phyloP scores from a whole-genome alignment of 495 filamentous ascomycete species.

The Penicillium ucsense region DNA sequence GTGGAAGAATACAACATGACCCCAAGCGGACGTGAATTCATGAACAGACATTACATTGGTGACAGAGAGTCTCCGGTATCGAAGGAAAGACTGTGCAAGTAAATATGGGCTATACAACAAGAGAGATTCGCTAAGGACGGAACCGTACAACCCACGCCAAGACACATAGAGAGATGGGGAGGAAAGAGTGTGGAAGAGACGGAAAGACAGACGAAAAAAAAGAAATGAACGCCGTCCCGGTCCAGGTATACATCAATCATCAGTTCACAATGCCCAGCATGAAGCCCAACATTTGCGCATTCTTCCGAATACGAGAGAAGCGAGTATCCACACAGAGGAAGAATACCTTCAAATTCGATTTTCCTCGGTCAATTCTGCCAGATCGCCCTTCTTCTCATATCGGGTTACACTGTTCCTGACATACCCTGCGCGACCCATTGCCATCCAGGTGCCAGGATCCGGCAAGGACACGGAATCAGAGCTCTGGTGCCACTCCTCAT shows the following conservation, averaged over 20 bases:
- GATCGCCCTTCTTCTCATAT: slow-evolving; percentile 22
- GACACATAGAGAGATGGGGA: not conserved
- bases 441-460: slow-evolving; percentile 4
- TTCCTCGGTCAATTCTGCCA: slow-evolving; percentile 24
- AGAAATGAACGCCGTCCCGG: not conserved
- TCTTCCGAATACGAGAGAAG: not conserved
- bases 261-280: not conserved
- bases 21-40: too few species aligned
- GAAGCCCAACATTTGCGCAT: not conserved
- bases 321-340: too few species aligned
- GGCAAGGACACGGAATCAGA: slow-evolving; percentile 9
- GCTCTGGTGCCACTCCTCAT: not conserved
- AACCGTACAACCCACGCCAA: too few species aligned
- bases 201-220: slow-evolving; percentile 1
- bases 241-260: slow-evolving; percentile 1
- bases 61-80: too few species aligned
- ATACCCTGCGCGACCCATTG: slow-evolving; percentile 14
- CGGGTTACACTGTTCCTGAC: slow-evolving; percentile 15
- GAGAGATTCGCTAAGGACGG: too few species aligned
- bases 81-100: too few species aligned
- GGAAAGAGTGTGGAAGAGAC: not conserved
- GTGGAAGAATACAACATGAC: too few species aligned
- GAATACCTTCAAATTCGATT: not conserved
- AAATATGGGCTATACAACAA: too few species aligned
- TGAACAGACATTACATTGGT: too few species aligned